These are phyloP conservation scores for Termitomyces bulborhizus DNA, from an alignment of 768 basidiomycete genomes.

Conservation along the genomic window DNA sequence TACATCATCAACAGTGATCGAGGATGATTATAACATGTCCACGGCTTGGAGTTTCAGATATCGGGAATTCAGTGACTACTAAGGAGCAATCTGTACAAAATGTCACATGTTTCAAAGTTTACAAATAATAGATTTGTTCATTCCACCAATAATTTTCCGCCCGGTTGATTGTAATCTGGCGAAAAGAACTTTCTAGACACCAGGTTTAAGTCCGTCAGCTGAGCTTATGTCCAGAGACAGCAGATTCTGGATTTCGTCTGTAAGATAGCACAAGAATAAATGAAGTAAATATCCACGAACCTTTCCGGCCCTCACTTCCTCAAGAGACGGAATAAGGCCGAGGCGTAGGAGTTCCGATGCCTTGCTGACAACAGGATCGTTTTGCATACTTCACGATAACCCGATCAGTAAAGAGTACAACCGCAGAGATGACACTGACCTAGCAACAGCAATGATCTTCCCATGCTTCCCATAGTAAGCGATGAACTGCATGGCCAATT, in stretches of 20 bases:
- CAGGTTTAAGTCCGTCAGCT: not conserved
- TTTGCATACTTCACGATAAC: conserved; percentile 54
- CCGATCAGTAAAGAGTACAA: not conserved
- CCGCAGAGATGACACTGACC: conserved; percentile 26
- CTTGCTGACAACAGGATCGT: conserved; percentile 75
- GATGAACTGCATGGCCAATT: conserved; percentile 46
- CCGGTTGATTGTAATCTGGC: not conserved
- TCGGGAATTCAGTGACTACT: not conserved
- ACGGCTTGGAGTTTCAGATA: too few relatives aligned
- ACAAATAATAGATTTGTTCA: not conserved
- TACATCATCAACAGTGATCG: too few relatives aligned
- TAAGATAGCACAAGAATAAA: not conserved
- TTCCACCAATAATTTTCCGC: not conserved
- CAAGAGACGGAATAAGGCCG: conserved; percentile 72
- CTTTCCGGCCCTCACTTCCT: conserved; percentile 72
- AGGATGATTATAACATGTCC: too few relatives aligned
- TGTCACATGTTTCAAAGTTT: too few relatives aligned
- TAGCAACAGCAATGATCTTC: conserved; percentile 62
- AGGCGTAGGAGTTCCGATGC: conserved; percentile 74
- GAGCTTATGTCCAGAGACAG: conserved; percentile 36
- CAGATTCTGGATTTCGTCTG: conserved; percentile 25
- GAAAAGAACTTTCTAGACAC: not conserved
- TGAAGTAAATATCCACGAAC: conserved; percentile 23
- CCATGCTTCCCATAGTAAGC: conserved; percentile 70
- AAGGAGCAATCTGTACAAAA: not conserved